phyloP scores from a whole-genome alignment of 2,329 filamentous ascomycete genomes.

The Mycocentrospora acerina region DNA sequence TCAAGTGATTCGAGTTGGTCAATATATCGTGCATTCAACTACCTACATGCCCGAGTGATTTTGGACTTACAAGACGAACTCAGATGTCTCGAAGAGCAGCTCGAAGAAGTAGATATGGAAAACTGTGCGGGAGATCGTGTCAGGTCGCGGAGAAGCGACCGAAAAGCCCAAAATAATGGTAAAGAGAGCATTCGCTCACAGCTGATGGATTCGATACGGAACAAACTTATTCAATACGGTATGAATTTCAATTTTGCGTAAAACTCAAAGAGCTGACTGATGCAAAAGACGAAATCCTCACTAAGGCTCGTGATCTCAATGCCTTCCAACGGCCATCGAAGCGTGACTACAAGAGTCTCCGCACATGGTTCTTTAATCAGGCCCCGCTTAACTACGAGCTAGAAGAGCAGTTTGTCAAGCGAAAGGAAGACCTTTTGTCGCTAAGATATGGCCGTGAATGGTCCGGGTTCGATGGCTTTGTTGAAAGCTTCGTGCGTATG shows the following conservation, averaged over 20 bases:
- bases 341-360: slow-evolving; percentile 35
- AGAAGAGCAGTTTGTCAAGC: slow-evolving; percentile 29
- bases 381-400: slow-evolving; percentile 26
- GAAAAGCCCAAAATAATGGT: too few species aligned
- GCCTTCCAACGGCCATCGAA: slow-evolving; percentile 36
- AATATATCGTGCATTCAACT: slow-evolving; percentile 38
- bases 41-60: slow-evolving; percentile 38
- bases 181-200: slow-evolving; percentile 1
- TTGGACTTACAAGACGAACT: slow-evolving; percentile 39
- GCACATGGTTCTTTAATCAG: slow-evolving; percentile 30
- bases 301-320: slow-evolving; percentile 34
- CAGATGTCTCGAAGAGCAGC: slow-evolving; percentile 28
- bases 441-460: slow-evolving; percentile 39
- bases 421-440: slow-evolving; percentile 40
- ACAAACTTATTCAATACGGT: slow-evolving; percentile 23
- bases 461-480: slow-evolving; percentile 37
- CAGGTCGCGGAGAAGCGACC: slow-evolving; percentile 11
- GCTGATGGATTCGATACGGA: slow-evolving; percentile 11
- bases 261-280: too few species aligned
- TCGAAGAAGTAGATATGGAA: slow-evolving; percentile 15
- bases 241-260: too few species aligned
- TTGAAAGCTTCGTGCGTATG: slow-evolving; percentile 28
- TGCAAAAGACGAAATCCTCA: slow-evolving; percentile 37
- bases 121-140: slow-evolving; percentile 11
- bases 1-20: slow-evolving; percentile 39